These are phyloP conservation scores for Suillus ampliporus DNA, from an alignment of 768 basidiomycete species.

Conservation along the genomic window DNA sequence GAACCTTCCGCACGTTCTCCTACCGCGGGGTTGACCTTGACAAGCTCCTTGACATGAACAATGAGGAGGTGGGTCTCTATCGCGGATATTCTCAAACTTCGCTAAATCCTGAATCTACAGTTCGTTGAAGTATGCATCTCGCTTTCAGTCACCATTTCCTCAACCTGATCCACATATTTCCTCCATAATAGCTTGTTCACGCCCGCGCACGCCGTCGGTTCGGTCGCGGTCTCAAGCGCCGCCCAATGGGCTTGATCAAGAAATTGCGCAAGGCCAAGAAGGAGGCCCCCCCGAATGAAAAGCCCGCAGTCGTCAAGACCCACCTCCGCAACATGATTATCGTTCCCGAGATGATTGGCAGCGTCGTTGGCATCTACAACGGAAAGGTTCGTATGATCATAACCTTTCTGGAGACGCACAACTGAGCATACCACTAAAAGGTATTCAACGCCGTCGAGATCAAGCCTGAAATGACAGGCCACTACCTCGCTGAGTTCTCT, in stretches of 20 bases:
- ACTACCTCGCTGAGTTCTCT: slow-evolving; percentile 98
- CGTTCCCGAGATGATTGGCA: slow-evolving; percentile 99
- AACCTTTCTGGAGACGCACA: neutral
- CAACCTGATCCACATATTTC: neutral
- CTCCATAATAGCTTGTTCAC: slow-evolving; percentile 81
- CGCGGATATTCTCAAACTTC: neutral
- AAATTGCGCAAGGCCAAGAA: slow-evolving; percentile 99
- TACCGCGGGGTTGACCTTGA: slow-evolving; percentile 99
- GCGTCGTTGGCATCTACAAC: slow-evolving; percentile 97
- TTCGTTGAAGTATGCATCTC: slow-evolving; percentile 74
- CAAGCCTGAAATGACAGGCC: slow-evolving; percentile 99
- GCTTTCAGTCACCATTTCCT: slow-evolving; percentile 14
- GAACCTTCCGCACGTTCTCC: slow-evolving; percentile 98
- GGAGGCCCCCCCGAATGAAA: slow-evolving; percentile 98
- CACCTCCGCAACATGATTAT: slow-evolving; percentile 99
- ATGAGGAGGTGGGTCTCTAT: slow-evolving; percentile 78
- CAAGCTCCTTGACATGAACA: slow-evolving; percentile 94
- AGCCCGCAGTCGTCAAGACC: slow-evolving; percentile 98
- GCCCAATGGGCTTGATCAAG: slow-evolving; percentile 98
- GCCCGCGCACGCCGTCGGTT: slow-evolving; percentile 98
- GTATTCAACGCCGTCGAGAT: slow-evolving; percentile 97
- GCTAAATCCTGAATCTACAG: slow-evolving; percentile 40
- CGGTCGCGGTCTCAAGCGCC: slow-evolving; percentile 98
- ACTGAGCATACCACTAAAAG: slow-evolving; percentile 40
- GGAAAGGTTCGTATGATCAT: slow-evolving; percentile 70